Evolutionary conservation across 2,329 filamentous ascomycete species (phyloP), one percentile per base, ranked within the genome.

Genomic region (Colletotrichum noveboracense): DNA sequence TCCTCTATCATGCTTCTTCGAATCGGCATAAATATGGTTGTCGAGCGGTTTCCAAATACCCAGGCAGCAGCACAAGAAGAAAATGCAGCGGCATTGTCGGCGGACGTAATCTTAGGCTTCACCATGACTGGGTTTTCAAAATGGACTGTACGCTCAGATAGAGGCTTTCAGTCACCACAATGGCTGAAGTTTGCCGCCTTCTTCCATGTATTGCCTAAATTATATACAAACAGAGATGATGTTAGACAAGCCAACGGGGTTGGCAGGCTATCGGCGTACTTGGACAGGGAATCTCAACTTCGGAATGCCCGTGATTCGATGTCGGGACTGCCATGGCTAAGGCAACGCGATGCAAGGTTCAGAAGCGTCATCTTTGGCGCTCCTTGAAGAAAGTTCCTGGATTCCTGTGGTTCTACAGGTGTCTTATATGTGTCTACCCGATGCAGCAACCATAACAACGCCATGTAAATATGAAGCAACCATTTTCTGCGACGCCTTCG

Each of bases 281-380:
- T 0, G 18, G 1, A n/a, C 18, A 48, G 18, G 0, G 38, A 12
- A 0, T 12, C 18, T n/a, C 38, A n/a, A n/a, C 18, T 12, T 9
- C 18, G 2, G 18, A 48, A 4, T 48, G 1, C 3, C n/a, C 18
- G 7, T 48, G 18, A n/a, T 0, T 12, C 0, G 38, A n/a, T n/a
- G 18, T 0, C 4, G 18, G 38, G 38, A 4, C 3, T 48, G 38
- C 38, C 6, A 48, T 48, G 38, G 3, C 38, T 7, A 0, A 48
- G 38, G 38, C 3, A 48, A 2, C 18, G 5, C 18, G 18, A 48
- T 4, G 3, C 18, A 12, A n/a, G 3, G 3, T 6, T 3, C 18
- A 12, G 5, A 48, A 48, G 2, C 3, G 5, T 1, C 38, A 12
- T 48, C 38, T 48, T 48, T 48, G 38, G 38, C 18, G 38, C 38